phyloP scores from a whole-genome alignment of 257 asterid genomes.

The Penstemon eatonii region DNA sequence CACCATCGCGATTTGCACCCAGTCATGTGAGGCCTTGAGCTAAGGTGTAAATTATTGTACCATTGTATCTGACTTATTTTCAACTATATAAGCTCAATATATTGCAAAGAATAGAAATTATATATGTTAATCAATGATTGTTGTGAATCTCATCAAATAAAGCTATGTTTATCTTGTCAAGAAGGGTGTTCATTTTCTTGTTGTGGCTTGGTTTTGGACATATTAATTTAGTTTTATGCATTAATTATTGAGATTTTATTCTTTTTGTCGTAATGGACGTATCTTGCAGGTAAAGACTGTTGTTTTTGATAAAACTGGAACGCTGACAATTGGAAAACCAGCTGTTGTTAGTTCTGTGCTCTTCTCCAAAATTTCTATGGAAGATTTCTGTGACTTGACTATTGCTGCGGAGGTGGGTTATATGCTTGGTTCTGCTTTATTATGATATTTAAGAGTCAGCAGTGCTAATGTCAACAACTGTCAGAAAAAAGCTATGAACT shows the following conservation, averaged over 20 bases:
- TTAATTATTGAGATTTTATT: slow-evolving; percentile 1
- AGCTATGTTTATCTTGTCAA: background rate
- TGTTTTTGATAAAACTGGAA: slow-evolving; percentile 93
- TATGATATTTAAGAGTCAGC: slow-evolving; percentile 1
- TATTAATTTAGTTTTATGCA: slow-evolving; percentile 8
- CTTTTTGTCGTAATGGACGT: background rate
- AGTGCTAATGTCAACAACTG: slow-evolving; percentile 3
- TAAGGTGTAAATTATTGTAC: background rate
- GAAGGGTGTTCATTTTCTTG: slow-evolving; percentile 9
- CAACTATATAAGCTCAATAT: background rate
- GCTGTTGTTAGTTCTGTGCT: slow-evolving; percentile 80
- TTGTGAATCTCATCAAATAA: background rate
- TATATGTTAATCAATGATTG: background rate
- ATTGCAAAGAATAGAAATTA: background rate
- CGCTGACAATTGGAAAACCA: slow-evolving; percentile 88
- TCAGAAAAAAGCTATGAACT: background rate
- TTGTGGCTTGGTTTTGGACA: slow-evolving; percentile 10
- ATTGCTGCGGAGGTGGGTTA: slow-evolving; percentile 87
- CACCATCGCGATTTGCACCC: slow-evolving; percentile 17
- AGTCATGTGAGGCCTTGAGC: background rate
- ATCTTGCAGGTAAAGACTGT: slow-evolving; percentile 69
- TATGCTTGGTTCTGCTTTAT: slow-evolving; percentile 2
- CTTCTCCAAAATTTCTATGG: slow-evolving; percentile 67
- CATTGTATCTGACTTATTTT: background rate
- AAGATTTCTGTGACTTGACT: slow-evolving; percentile 79